Conservation (phyloP, 1,139 yeast genomes). For the Entelexis paramagnoliae region DNA sequence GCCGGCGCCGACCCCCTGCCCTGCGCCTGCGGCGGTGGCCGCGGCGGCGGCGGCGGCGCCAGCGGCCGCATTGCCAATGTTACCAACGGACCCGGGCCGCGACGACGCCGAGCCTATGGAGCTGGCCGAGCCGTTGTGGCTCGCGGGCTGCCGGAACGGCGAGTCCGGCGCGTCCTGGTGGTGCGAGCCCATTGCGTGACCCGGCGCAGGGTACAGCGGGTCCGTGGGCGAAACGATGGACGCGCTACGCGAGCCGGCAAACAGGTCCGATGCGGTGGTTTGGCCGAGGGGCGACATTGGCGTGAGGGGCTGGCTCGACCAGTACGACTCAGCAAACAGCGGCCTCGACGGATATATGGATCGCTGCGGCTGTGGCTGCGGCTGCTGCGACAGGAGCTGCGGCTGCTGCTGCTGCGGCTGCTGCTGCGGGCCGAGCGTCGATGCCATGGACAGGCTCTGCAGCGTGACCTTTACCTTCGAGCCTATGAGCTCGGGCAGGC, state of each 20-base stretch:
- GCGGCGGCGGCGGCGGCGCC: not conserved
- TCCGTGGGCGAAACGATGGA: constrained; percentile 19
- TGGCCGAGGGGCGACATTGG: constrained; percentile 17
- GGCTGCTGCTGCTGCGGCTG: constrained; percentile 7
- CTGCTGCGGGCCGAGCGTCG: not conserved
- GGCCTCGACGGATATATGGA: constrained; percentile 20
- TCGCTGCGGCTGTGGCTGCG: constrained; percentile 15
- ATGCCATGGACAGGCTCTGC: constrained; percentile 10
- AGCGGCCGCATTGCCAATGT: not conserved
- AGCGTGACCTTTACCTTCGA: constrained; percentile 19
- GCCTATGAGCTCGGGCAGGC: constrained; percentile 53
- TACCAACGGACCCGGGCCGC: constrained; percentile 1
- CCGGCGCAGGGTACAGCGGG: constrained; percentile 3
- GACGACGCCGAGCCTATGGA: constrained; percentile 3
- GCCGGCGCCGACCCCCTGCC: not conserved
- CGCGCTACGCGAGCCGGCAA: constrained; percentile 13
- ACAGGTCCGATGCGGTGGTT: constrained; percentile 5
- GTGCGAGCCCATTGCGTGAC: not conserved
- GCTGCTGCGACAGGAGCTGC: too few relatives aligned
- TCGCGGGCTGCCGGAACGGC: not conserved
- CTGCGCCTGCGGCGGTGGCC: not conserved
- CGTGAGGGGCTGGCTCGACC: constrained; percentile 19
- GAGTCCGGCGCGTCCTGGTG: not conserved
- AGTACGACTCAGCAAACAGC: constrained; percentile 19
- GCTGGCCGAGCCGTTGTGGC: constrained; percentile 5